Conservation (phyloP, 1,139 yeast genomes). For the Protomyces arabidopsidicola region DNA sequence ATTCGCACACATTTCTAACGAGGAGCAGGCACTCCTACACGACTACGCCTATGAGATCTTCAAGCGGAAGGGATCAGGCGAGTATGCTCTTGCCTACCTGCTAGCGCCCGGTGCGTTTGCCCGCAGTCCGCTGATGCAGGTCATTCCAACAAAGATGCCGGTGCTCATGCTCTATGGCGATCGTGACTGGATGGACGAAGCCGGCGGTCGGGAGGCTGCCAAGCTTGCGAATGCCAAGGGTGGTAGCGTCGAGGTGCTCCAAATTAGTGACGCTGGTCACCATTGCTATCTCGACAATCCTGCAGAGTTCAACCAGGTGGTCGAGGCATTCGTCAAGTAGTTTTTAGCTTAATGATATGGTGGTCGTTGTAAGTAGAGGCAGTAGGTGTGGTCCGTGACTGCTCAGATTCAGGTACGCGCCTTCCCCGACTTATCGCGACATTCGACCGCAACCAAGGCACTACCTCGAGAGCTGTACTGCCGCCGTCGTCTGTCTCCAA, state of each 20-base stretch:
- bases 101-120: slow-evolving; percentile 76
- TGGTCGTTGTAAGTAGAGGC: no score
- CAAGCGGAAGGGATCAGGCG: slow-evolving; percentile 59
- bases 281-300: slow-evolving; percentile 76
- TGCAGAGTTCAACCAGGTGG: slow-evolving; percentile 51
- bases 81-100: slow-evolving; percentile 58
- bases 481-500: background rate
- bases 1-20: slow-evolving; percentile 39
- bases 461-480: background rate
- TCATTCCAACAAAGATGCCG: slow-evolving; percentile 46
- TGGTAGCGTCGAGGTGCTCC: slow-evolving; percentile 40
- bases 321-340: slow-evolving; percentile 38
- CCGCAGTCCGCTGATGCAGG: slow-evolving; percentile 66
- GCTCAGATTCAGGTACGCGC: no score
- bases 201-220: slow-evolving; percentile 59
- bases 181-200: slow-evolving; percentile 78
- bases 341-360: background rate
- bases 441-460: background rate
- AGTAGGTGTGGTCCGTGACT: no score
- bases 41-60: slow-evolving; percentile 59
- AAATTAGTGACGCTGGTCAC: slow-evolving; percentile 61
- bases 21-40: slow-evolving; percentile 43
- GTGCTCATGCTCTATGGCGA: slow-evolving; percentile 69
- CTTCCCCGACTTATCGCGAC: background rate
- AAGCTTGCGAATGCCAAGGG: slow-evolving; percentile 38